phyloP scores from a whole-genome alignment of 305 asterid genomes.

The Fraxinus ornus region DNA sequence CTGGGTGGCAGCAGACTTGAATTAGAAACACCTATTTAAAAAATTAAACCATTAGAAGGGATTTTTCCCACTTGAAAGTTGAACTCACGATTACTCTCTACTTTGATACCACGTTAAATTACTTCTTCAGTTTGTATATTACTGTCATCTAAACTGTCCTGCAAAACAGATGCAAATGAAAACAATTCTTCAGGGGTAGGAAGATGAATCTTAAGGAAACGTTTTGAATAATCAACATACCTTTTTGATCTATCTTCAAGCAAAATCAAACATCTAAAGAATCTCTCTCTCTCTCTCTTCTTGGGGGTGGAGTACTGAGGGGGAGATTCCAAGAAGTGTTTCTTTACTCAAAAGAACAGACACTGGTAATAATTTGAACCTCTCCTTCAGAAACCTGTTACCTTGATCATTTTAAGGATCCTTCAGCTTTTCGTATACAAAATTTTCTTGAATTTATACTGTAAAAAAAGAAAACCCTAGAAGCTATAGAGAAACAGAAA shows the following conservation, averaged over 20 bases:
- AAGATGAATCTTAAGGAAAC: slow-evolving; percentile 2
- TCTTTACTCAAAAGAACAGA: slow-evolving; percentile 6
- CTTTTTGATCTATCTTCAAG: slow-evolving; percentile 20
- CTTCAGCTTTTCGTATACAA: no score
- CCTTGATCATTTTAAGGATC: neutral
- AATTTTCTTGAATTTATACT: neutral
- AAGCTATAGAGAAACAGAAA: slow-evolving; percentile 23
- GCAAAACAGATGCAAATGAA: slow-evolving; percentile 22
- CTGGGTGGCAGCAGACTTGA: neutral
- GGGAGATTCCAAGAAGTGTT: neutral
- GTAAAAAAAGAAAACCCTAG: slow-evolving; percentile 29
- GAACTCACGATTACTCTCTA: neutral
- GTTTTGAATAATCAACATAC: slow-evolving; percentile 13
- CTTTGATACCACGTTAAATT: neutral
- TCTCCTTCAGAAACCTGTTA: neutral
- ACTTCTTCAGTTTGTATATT: neutral
- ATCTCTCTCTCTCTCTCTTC: neutral
- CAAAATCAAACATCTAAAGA: slow-evolving; percentile 7
- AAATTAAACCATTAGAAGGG: neutral
- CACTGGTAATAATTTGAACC: slow-evolving; percentile 17
- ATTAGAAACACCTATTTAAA: neutral
- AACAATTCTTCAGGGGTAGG: neutral
- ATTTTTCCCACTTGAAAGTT: neutral
- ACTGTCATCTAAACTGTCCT: slow-evolving; percentile 4
- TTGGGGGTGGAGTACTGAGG: neutral